Conservation (phyloP, 2,329 filamentous ascomycete species). For the Seiridium cupressi region DNA sequence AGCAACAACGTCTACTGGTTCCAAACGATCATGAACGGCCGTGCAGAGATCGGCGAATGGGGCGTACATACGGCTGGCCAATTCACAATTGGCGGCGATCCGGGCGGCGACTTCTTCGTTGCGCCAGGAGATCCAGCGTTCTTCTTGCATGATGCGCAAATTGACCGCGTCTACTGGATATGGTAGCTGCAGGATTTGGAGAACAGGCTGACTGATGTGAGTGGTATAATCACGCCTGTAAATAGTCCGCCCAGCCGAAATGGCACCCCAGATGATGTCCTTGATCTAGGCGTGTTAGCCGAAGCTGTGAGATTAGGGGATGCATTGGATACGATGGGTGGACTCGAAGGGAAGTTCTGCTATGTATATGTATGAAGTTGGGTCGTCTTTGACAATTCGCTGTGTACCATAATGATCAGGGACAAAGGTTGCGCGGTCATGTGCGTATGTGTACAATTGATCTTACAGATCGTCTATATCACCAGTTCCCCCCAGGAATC, state of each 20-base stretch:
- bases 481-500: not conserved
- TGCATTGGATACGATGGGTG: conserved; percentile 22
- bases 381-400: too few relatives aligned
- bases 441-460: conserved; percentile 2
- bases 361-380: conserved; percentile 20
- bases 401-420: not conserved
- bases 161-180: conserved; percentile 19
- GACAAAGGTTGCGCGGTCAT: not conserved
- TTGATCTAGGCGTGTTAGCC: conserved; percentile 18
- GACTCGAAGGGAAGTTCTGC: conserved; percentile 23
- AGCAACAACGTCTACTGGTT: conserved; percentile 28
- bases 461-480: not conserved
- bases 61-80: conserved; percentile 27
- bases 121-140: conserved; percentile 20
- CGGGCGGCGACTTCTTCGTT: conserved; percentile 17
- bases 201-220: conserved; percentile 13
- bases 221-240: conserved; percentile 19
- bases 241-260: conserved; percentile 18
- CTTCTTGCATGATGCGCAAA: conserved; percentile 20
- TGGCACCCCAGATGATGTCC: conserved; percentile 18
- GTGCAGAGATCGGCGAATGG: conserved; percentile 18
- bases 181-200: conserved; percentile 17
- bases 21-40: conserved; percentile 33
- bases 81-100: conserved; percentile 26
- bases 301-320: conserved; percentile 18